A percentile compares a stretch with the other conserved stretches of the same genome.
Conservation (phyloP, 2,329 filamentous ascomycete genomes). For the Trichoderma semiorbis region DNA sequence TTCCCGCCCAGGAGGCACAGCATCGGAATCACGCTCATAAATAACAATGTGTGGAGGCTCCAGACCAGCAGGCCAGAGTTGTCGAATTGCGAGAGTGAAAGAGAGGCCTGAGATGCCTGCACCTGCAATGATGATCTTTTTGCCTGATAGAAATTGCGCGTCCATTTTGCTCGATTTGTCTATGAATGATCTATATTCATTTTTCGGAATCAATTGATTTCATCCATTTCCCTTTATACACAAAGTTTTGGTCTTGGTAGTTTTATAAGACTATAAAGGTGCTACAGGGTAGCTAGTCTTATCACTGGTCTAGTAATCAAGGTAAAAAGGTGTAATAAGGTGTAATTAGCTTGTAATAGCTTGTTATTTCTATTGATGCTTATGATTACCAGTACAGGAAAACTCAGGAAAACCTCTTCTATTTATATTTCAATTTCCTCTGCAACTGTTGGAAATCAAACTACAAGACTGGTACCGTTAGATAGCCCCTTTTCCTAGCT, state of each 20-base stretch:
- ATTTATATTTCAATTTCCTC: too few relatives aligned
- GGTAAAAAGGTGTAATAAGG: too few relatives aligned
- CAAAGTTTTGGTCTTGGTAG: background rate
- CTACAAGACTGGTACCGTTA: too few relatives aligned
- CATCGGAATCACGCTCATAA: constrained; percentile 35
- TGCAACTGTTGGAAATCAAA: too few relatives aligned
- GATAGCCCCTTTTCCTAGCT: too few relatives aligned
- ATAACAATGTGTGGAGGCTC: constrained; percentile 31
- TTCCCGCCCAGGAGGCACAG: constrained; percentile 26
- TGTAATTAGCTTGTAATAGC: too few relatives aligned
- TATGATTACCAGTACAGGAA: too few relatives aligned
- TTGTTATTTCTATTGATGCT: too few relatives aligned
- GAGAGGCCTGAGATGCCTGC: constrained; percentile 39
- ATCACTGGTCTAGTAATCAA: too few relatives aligned
- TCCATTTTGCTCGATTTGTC: background rate
- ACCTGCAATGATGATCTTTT: constrained; percentile 38
- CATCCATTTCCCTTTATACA: background rate
- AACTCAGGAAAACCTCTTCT: too few relatives aligned
- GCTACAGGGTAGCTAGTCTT: too few relatives aligned
- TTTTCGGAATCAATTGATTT: background rate
- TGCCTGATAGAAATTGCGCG: constrained; percentile 28
- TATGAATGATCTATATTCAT: background rate
- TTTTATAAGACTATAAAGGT: too few relatives aligned
- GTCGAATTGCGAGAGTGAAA: constrained; percentile 36
- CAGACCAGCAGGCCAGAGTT: constrained; percentile 30